A percentile compares a stretch with the other conserved stretches of the same genome.
Conservation (phyloP, 208 protist species). For the Chromosphaera perkinsii region DNA sequence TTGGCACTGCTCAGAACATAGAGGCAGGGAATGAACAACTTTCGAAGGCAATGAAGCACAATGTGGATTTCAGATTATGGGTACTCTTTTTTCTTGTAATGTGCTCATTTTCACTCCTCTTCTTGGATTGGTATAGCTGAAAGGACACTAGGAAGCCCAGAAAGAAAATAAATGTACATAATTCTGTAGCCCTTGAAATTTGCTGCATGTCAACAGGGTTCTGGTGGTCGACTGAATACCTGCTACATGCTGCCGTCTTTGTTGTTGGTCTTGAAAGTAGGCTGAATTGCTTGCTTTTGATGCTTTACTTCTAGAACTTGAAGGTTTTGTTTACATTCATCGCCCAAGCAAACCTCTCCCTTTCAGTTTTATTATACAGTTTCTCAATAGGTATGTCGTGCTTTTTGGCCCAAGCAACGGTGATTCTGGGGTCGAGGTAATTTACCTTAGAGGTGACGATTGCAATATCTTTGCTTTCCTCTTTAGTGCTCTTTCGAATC, state of each 20-base stretch:
- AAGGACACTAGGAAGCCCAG: neutral
- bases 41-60: slow-evolving; percentile 16
- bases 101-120: slow-evolving; percentile 34
- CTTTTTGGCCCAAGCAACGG: slow-evolving; percentile 81
- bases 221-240: no score
- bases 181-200: no score
- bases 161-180: no score
- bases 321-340: no score
- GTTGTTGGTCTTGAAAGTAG: no score
- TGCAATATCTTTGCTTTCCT: slow-evolving; percentile 49
- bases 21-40: no score
- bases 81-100: slow-evolving; percentile 35
- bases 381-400: slow-evolving; percentile 82
- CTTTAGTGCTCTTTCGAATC: slow-evolving; percentile 27
- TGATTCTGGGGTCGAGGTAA: slow-evolving; percentile 97
- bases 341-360: slow-evolving; percentile 96
- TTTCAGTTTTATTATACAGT: slow-evolving; percentile 88
- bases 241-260: no score
- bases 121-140: slow-evolving; percentile 39
- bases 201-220: no score
- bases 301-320: no score
- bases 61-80: slow-evolving; percentile 30
- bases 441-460: slow-evolving; percentile 96
- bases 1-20: no score
- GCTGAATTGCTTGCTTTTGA: no score